phyloP scores from a whole-genome alignment of 2,329 filamentous ascomycete genomes.

The Endoconidiophora laricicola region DNA sequence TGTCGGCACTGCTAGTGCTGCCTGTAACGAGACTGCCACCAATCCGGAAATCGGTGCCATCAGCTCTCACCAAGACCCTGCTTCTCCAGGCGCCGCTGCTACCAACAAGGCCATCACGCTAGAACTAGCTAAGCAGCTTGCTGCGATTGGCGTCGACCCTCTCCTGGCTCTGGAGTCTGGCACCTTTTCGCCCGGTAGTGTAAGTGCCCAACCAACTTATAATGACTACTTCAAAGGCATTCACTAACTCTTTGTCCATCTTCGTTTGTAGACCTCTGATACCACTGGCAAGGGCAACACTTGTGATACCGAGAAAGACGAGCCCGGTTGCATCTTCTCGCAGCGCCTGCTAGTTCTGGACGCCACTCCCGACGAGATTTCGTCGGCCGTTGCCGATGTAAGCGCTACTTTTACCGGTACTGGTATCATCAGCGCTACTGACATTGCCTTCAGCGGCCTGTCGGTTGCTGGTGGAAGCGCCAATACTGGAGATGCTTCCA shows the following conservation, averaged over 20 bases:
- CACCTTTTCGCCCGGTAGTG: conserved; percentile 44
- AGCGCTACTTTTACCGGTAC: conserved; percentile 20
- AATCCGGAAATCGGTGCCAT: conserved; percentile 51
- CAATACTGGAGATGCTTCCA: conserved; percentile 4
- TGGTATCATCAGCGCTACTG: conserved; percentile 18
- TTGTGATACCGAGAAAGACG: conserved; percentile 31
- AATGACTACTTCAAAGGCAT: not conserved
- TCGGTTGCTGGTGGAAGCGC: conserved; percentile 14
- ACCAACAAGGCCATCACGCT: conserved; percentile 46
- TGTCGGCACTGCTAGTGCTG: conserved; percentile 29
- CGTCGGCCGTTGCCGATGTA: conserved; percentile 27
- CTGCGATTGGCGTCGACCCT: conserved; percentile 44
- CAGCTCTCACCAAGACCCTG: conserved; percentile 51
- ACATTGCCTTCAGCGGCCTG: conserved; percentile 16
- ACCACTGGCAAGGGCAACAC: conserved; percentile 20
- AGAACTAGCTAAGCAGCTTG: conserved; percentile 41
- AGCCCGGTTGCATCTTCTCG: conserved; percentile 37
- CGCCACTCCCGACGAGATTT: conserved; percentile 33
- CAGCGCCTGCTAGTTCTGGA: conserved; percentile 36
- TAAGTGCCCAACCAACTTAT: conserved; percentile 19
- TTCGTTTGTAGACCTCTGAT: conserved; percentile 11
- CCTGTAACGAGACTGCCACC: conserved; percentile 38
- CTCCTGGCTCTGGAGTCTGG: conserved; percentile 41
- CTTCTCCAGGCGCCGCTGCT: conserved; percentile 35
- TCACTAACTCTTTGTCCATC: not conserved